A percentile compares a stretch with the other conserved stretches of the same genome.
These are phyloP conservation scores for Xylariaceae sp. DNA, from an alignment of 2,329 filamentous ascomycete genomes.

Conservation along the genomic window DNA sequence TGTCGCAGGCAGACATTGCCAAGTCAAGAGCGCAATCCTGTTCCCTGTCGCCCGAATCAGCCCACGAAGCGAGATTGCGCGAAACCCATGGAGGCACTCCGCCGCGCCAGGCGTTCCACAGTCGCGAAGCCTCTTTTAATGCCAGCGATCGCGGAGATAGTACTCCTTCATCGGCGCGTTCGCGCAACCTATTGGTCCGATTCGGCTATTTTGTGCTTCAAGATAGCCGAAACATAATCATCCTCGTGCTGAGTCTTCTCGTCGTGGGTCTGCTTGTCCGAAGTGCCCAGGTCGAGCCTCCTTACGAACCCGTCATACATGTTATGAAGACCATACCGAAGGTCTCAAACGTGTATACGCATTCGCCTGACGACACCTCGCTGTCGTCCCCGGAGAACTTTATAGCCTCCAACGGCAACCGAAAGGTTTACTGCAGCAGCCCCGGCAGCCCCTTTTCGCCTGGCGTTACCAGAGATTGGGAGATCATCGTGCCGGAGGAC, in stretches of 20 bases:
- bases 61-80: constrained; percentile 45
- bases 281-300: constrained; percentile 27
- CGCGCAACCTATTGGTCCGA: constrained; percentile 50
- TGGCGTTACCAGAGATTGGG: not conserved
- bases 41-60: constrained; percentile 32
- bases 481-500: not conserved
- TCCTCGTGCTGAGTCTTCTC: constrained; percentile 49
- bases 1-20: constrained; percentile 28
- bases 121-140: constrained; percentile 27
- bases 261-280: constrained; percentile 47
- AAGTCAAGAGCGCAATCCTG: constrained; percentile 30
- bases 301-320: constrained; percentile 30
- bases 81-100: constrained; percentile 45
- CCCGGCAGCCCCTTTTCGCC: not conserved
- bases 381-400: constrained; percentile 1
- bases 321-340: constrained; percentile 25
- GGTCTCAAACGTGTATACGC: constrained; percentile 6
- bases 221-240: constrained; percentile 56
- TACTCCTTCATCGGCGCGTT: constrained; percentile 40
- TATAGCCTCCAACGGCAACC: constrained; percentile 8
- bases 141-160: constrained; percentile 31
- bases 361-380: not conserved
- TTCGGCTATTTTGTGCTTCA: constrained; percentile 49
- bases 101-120: constrained; percentile 18
- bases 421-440: constrained; percentile 22